Conservation (phyloP, 1,284 basidiomycete genomes). For the Wallemia hederae region DNA sequence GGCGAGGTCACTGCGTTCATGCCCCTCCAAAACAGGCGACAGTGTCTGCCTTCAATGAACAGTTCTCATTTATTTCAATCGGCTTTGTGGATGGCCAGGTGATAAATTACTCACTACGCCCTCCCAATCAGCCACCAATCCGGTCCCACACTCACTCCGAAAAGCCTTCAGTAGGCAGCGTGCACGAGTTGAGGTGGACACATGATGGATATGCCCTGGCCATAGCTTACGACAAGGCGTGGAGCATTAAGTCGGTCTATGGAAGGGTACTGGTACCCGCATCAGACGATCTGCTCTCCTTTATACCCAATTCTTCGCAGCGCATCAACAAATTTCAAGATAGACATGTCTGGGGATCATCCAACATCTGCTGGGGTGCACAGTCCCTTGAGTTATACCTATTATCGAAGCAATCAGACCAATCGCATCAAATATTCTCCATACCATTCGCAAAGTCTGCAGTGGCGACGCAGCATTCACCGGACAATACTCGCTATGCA, state of each 20-base stretch:
- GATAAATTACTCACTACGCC: not conserved
- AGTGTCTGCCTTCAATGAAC: not conserved
- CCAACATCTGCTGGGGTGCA: constrained; percentile 1
- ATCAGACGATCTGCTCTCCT: not conserved
- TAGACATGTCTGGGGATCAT: not conserved
- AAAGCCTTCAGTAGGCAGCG: not conserved
- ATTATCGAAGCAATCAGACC: not conserved
- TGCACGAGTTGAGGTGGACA: not conserved
- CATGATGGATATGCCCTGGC: not conserved
- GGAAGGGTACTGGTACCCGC: constrained; percentile 6
- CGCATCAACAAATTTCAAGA: not conserved
- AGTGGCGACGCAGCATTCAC: constrained; percentile 46
- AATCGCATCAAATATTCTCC: constrained; percentile 34
- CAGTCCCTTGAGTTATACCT: not conserved
- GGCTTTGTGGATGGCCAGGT: not conserved
- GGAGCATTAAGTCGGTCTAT: not conserved
- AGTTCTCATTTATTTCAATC: not conserved
- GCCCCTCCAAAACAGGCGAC: not conserved
- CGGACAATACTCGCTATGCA: constrained; percentile 74
- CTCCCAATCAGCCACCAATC: not conserved
- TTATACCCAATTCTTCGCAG: not conserved
- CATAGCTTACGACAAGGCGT: not conserved
- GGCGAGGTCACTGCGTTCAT: not conserved
- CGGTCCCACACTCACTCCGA: not conserved
- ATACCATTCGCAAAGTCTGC: constrained; percentile 88